These are phyloP conservation scores for Boletus vermiculosoides DNA, from an alignment of 768 basidiomycete genomes.

Conservation along the genomic window DNA sequence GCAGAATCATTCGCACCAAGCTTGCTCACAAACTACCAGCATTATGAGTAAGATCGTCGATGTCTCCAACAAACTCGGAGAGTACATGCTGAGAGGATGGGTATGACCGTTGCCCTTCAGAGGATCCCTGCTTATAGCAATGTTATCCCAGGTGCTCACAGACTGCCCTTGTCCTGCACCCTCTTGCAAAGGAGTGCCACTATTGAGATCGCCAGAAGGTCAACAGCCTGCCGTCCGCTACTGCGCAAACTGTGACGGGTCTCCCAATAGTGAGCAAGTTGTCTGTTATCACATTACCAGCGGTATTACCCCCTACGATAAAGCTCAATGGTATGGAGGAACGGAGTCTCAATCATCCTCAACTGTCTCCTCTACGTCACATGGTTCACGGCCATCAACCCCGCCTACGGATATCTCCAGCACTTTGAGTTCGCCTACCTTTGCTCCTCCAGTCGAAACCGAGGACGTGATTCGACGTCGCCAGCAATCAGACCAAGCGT, in stretches of 20 bases:
- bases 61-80: conserved; percentile 61
- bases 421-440: conserved; percentile 56
- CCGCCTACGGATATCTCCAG: conserved; percentile 76
- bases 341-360: conserved; percentile 36
- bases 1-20: not conserved
- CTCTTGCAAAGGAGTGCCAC: conserved; percentile 57
- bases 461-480: conserved; percentile 66
- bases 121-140: conserved; percentile 7
- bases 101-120: conserved; percentile 32
- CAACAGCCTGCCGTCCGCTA: conserved; percentile 45
- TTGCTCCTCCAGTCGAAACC: conserved; percentile 63
- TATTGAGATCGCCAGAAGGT: conserved; percentile 68
- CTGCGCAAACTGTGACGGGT: conserved; percentile 64
- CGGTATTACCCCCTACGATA: conserved; percentile 7
- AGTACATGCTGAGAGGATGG: conserved; percentile 79
- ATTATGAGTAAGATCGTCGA: conserved; percentile 53
- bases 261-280: conserved; percentile 32
- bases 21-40: conserved; percentile 7
- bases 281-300: not conserved
- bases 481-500: conserved; percentile 79
- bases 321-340: conserved; percentile 19
- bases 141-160: conserved; percentile 52
- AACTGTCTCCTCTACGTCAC: conserved; percentile 49
- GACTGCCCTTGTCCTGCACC: conserved; percentile 57
- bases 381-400: conserved; percentile 63